Conservation (phyloP, 768 basidiomycete species). For the Boletus insuetus region DNA sequence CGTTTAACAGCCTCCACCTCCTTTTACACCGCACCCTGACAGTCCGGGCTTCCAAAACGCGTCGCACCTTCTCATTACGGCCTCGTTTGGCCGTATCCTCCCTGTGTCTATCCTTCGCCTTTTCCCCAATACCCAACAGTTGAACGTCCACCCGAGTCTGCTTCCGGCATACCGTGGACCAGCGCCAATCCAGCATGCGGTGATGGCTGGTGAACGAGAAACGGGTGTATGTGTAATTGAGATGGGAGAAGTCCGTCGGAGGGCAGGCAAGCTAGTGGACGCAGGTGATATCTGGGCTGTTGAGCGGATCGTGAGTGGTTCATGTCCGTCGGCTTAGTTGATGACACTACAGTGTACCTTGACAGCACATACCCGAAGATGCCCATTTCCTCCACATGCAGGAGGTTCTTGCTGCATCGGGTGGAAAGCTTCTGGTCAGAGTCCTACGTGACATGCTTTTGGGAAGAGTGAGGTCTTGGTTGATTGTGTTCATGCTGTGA, state of each 20-base stretch:
- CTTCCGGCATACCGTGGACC: constrained; percentile 87
- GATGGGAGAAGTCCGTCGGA: constrained; percentile 56
- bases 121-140: constrained; percentile 55
- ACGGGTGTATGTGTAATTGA: constrained; percentile 83
- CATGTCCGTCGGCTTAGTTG: background rate
- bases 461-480: constrained; percentile 44
- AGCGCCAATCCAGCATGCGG: constrained; percentile 83
- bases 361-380: constrained; percentile 50
- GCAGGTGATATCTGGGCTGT: constrained; percentile 68
- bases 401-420: constrained; percentile 54
- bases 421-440: constrained; percentile 69
- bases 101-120: constrained; percentile 55
- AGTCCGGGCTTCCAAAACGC: constrained; percentile 23
- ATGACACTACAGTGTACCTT: background rate
- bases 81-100: constrained; percentile 89
- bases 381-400: constrained; percentile 56
- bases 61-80: constrained; percentile 71
- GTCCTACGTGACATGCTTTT: constrained; percentile 62
- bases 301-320: constrained; percentile 48
- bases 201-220: constrained; percentile 61
- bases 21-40: constrained; percentile 24
- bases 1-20: constrained; percentile 42
- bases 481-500: background rate
- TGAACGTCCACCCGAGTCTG: constrained; percentile 90
- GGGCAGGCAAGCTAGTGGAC: constrained; percentile 63